These are phyloP conservation scores for Chenopodium quinoa DNA, from an alignment of 148 eudicot genomes.

Conservation along the genomic window DNA sequence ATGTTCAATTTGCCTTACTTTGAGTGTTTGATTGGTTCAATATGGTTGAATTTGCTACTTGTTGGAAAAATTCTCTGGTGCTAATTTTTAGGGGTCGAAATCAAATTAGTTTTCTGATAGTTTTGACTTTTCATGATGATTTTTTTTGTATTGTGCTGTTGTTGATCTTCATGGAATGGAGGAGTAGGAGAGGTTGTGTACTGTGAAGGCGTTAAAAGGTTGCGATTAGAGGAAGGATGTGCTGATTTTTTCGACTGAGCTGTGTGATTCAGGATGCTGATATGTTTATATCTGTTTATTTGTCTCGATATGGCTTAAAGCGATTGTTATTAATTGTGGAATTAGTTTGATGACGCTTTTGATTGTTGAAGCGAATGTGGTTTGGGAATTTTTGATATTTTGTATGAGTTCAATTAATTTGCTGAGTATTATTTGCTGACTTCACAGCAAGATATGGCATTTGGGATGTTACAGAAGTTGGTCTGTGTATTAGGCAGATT, in stretches of 20 bases:
- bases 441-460: too few relatives aligned
- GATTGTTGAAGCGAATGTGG: neutral
- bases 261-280: conserved; percentile 7
- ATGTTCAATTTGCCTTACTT: conserved; percentile 3
- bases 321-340: neutral
- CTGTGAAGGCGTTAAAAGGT: neutral
- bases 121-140: conserved; percentile 14
- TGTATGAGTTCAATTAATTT: too few relatives aligned
- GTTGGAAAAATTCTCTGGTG: conserved; percentile 6
- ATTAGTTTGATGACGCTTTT: neutral
- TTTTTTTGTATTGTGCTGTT: neutral
- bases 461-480: too few relatives aligned
- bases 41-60: conserved; percentile 1
- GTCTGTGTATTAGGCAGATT: neutral
- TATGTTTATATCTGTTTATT: neutral
- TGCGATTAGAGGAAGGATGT: neutral
- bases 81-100: neutral
- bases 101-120: neutral
- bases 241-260: neutral
- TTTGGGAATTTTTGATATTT: too few relatives aligned
- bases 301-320: neutral
- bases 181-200: neutral
- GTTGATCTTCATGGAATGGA: neutral
- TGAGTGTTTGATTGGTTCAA: neutral
- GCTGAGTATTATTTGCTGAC: too few relatives aligned